Evolutionary conservation across 2,329 filamentous ascomycete genomes (phyloP), one percentile per base, ranked within the genome.

Genomic region (Elsinoe batatas): DNA sequence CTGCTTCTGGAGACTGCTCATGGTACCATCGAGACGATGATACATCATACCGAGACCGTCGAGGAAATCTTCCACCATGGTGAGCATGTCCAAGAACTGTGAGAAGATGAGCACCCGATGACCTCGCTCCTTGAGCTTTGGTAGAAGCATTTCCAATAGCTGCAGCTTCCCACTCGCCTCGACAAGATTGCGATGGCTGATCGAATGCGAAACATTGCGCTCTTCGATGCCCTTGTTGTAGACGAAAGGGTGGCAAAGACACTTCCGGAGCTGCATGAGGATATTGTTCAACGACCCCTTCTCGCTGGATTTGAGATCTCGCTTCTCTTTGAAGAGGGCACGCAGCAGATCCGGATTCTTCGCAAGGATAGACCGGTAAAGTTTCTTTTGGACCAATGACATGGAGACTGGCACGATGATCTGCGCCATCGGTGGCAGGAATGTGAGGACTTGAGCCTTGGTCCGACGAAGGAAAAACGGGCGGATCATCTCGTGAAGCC

Each of bases 401-500:
- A 97, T 96, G 2, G 88, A 91, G n/a, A 98, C 84, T 0, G 93
- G 93, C 3, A 98, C 74, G 59, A 98, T 97, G 62, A 98, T 90
- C 65, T 97, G 91, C 1, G 87, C 85, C 81, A 98, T 90, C 0
- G 91, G 85, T 0, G 93, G 93, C 8, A 98, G 75, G 69, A 96
- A 95, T 37, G 88, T 91, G 53, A 98, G 76, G 0, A 96, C 91
- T 59, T 91, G 85, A 11, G 84, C 84, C 68, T 98, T 98, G 2
- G 93, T 97, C 43, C 93, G 84, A 46, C 84, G 79, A 30, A 85
- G 69, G 63, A 86, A 84, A 67, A 76, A 85, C 1, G 82, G 82
- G 1, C 88, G 82, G 59, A 97, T 94, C 65, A 91, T 79, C 2
- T 86, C 80, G 64, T 97, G 93, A 0, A 98, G 75, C 67, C 88